phyloP scores from a whole-genome alignment of 179 eudicot genomes.

The Corrigiola litoralis region DNA sequence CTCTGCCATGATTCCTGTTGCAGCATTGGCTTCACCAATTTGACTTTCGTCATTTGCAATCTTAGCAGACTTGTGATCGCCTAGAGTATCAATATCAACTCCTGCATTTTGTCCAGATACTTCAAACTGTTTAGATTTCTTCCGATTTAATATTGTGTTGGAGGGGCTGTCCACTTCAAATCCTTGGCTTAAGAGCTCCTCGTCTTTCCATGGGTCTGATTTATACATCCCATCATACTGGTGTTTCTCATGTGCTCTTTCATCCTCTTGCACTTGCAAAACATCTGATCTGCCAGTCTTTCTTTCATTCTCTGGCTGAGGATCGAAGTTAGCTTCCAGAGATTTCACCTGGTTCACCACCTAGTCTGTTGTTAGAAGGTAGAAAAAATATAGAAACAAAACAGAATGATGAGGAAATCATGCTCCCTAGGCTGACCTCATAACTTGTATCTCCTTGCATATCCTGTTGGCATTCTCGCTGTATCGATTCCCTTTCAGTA shows the following conservation, averaged over 20 bases:
- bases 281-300: not conserved
- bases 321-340: not conserved
- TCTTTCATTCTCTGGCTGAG: slow-evolving; percentile 6
- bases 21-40: not conserved
- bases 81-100: not conserved
- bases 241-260: not conserved
- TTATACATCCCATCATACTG: not conserved
- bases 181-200: not conserved
- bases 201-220: not conserved
- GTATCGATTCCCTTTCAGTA: too few relatives aligned
- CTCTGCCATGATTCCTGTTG: too few relatives aligned
- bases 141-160: not conserved
- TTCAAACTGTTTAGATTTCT: not conserved
- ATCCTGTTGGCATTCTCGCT: not conserved
- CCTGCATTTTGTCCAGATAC: slow-evolving; percentile 8
- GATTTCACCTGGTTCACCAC: slow-evolving; percentile 5
- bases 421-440: not conserved
- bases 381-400: not conserved
- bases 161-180: not conserved
- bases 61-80: not conserved
- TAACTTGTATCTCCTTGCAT: not conserved
- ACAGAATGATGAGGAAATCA: too few relatives aligned
- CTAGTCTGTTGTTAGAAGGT: not conserved
- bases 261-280: not conserved
- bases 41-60: not conserved